These are phyloP conservation scores for Massarina eburnea DNA, from an alignment of 2,329 filamentous ascomycete species.

Conservation along the genomic window DNA sequence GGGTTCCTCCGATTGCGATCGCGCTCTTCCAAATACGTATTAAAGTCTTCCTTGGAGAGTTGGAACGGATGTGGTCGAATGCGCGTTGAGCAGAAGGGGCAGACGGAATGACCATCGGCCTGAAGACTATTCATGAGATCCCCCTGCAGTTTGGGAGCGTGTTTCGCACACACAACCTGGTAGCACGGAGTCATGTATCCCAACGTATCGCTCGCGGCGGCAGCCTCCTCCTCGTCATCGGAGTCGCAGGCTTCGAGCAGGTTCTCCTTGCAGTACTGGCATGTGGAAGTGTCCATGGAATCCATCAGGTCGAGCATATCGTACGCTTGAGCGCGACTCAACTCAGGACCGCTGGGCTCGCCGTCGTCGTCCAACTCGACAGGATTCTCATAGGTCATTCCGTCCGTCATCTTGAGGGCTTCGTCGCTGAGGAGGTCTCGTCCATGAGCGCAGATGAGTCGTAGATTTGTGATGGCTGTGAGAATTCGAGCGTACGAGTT, in stretches of 20 bases:
- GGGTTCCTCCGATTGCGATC: slow-evolving; percentile 56
- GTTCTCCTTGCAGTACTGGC: slow-evolving; percentile 62
- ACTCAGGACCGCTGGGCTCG: slow-evolving; percentile 54
- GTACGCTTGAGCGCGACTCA: slow-evolving; percentile 74
- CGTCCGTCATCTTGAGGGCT: slow-evolving; percentile 77
- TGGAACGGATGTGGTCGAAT: slow-evolving; percentile 67
- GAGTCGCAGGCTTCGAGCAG: slow-evolving; percentile 53
- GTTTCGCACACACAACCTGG: slow-evolving; percentile 78
- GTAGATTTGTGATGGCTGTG: slow-evolving; percentile 84
- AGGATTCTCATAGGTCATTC: slow-evolving; percentile 78
- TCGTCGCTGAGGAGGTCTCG: slow-evolving; percentile 83
- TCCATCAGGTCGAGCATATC: slow-evolving; percentile 83
- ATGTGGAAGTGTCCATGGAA: slow-evolving; percentile 73
- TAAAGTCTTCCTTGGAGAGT: slow-evolving; percentile 62
- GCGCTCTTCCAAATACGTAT: slow-evolving; percentile 56
- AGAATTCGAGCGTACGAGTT: slow-evolving; percentile 93
- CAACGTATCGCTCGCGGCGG: slow-evolving; percentile 61
- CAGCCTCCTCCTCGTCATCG: slow-evolving; percentile 55
- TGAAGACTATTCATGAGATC: slow-evolving; percentile 49
- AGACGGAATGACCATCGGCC: slow-evolving; percentile 57
- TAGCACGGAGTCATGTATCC: slow-evolving; percentile 85
- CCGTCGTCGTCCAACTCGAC: slow-evolving; percentile 86
- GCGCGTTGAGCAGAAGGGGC: slow-evolving; percentile 67
- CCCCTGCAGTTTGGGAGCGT: slow-evolving; percentile 63
- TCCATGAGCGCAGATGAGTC: slow-evolving; percentile 91